These are phyloP conservation scores for Amanita subjunquillea DNA, from an alignment of 768 basidiomycete species.

Conservation along the genomic window DNA sequence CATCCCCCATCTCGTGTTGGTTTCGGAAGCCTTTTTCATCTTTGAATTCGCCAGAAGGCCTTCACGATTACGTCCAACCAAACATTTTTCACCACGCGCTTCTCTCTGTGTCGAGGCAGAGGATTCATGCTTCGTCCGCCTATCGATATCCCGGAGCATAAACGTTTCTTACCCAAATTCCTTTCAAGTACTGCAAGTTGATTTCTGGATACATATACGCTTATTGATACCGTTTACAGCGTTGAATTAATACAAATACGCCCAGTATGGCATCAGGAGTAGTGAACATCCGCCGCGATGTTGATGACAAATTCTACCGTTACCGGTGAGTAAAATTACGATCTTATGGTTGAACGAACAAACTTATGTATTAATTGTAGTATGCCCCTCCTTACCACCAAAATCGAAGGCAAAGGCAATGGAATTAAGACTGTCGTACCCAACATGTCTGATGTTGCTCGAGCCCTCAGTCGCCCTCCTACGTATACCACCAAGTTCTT, in stretches of 20 bases:
- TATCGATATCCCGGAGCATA: slow-evolving; percentile 61
- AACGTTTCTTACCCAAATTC: slow-evolving; percentile 41
- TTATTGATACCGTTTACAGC: slow-evolving; percentile 26
- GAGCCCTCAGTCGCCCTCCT: slow-evolving; percentile 89
- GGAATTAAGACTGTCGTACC: slow-evolving; percentile 99
- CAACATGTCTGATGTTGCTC: slow-evolving; percentile 97
- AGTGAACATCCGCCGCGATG: slow-evolving; percentile 92
- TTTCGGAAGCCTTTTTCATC: neutral
- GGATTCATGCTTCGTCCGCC: slow-evolving; percentile 93
- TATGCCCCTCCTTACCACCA: slow-evolving; percentile 91
- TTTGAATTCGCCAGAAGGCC: slow-evolving; percentile 7
- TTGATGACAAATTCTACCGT: slow-evolving; percentile 95
- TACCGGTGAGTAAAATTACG: slow-evolving; percentile 51
- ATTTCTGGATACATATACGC: neutral
- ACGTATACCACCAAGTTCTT: slow-evolving; percentile 99
- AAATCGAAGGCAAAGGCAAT: slow-evolving; percentile 98
- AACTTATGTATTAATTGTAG: slow-evolving; percentile 23
- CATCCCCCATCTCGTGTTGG: slow-evolving; percentile 1
- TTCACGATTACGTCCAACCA: slow-evolving; percentile 60
- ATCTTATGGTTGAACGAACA: neutral
- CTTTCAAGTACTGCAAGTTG: slow-evolving; percentile 42
- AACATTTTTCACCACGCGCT: slow-evolving; percentile 25
- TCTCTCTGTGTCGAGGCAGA: slow-evolving; percentile 54
- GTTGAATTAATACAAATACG: slow-evolving; percentile 34
- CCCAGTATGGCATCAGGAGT: slow-evolving; percentile 82